Evolutionary conservation across 169 alveolate genomes (phyloP), one percentile per base, ranked within the genome.

Genomic region (Babesia caballi): DNA sequence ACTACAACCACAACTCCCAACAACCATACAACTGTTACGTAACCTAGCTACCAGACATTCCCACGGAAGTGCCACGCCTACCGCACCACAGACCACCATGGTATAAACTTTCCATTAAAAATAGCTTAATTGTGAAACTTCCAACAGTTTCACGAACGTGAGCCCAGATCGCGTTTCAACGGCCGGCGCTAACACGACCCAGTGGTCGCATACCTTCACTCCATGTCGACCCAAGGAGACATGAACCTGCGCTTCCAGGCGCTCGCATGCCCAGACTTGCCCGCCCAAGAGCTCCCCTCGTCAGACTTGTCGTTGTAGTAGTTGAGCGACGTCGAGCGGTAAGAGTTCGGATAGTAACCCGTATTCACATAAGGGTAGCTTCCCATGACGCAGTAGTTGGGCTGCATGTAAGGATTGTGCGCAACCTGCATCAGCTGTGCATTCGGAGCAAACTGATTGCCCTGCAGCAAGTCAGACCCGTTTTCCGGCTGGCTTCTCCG

Each of bases 341-440:
- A 41, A 1, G 61, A 17, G 9, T 11, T 28, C 40, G 52, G 5
- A 25, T 27, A 30, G 60, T 30, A 28, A 4, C 61, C 47, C 1
- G 32, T 17, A 61, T 46, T 41, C n/a, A 71, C 66, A 59, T 58
- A 71, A 1, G 82, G 82, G 65, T 71, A 71, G 56, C 65, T 54
- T 9, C 73, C 73, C 82, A 71, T 71, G 73, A 49, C 51, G 17
- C 52, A 36, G 52, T 71, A 71, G 65, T 71, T 71, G 7, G 82
- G 82, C 33, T 51, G 69, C 36, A 71, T 36, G 32, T 71, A 71
- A 7, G 82, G 82, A 41, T 71, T 71, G 15, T 59, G 71, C 66
- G 61, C 38, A 4, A 41, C 60, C 8, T 63, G 73, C 35, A 63
- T 21, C 32, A 63, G 17, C 47, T 63, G 63, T 0, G 32, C 61